Conservation (phyloP, 2,329 filamentous ascomycete species). For the Onygenales sp. region DNA sequence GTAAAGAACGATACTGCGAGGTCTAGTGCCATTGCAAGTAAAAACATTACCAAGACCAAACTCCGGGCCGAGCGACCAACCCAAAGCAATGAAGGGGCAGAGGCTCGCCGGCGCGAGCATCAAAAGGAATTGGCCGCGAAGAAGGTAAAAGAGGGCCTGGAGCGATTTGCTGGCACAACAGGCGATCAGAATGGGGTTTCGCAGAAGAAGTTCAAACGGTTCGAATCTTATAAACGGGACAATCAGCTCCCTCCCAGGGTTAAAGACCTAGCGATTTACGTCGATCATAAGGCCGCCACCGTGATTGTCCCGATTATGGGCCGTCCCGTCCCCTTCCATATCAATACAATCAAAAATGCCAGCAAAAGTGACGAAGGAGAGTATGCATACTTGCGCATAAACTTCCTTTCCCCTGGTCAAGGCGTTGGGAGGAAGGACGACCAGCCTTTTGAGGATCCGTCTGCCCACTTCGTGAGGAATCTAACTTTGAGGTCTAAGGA, state of each 20-base stretch:
- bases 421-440: constrained; percentile 96
- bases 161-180: constrained; percentile 75
- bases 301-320: constrained; percentile 96
- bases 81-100: constrained; percentile 80
- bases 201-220: constrained; percentile 97
- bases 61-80: constrained; percentile 83
- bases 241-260: constrained; percentile 80
- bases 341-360: constrained; percentile 96
- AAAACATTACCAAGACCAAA: constrained; percentile 91
- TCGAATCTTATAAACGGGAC: constrained; percentile 97
- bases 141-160: constrained; percentile 82
- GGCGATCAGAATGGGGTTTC: constrained; percentile 80
- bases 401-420: constrained; percentile 93
- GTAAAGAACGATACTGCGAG: constrained; percentile 73
- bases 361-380: constrained; percentile 96
- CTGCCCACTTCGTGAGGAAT: constrained; percentile 90
- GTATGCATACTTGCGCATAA: constrained; percentile 88
- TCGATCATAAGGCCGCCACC: constrained; percentile 82
- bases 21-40: constrained; percentile 79
- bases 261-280: constrained; percentile 77
- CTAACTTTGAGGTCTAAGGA: constrained; percentile 91
- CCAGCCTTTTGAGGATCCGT: constrained; percentile 92
- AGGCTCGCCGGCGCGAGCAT: constrained; percentile 77
- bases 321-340: constrained; percentile 93
- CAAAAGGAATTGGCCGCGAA: constrained; percentile 81